These are phyloP conservation scores for Saccharomycopsis sp. DNA, from an alignment of 805 yeast genomes.

Conservation along the genomic window DNA sequence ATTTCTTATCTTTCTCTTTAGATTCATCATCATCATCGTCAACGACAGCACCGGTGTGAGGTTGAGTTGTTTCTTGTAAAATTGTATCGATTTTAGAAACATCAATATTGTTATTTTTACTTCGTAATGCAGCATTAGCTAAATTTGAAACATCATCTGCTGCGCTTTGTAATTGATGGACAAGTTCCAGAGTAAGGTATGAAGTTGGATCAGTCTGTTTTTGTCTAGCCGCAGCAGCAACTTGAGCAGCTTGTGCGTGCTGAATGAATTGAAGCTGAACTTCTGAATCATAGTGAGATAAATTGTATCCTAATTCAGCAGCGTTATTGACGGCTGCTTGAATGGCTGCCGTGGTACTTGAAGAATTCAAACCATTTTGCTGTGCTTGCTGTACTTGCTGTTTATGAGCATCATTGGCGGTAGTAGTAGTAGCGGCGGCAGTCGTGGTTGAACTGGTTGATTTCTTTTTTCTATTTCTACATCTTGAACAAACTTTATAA, in stretches of 20 bases:
- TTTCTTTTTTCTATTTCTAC: conserved; percentile 49
- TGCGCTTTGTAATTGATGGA: conserved; percentile 20
- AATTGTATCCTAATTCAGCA: background rate
- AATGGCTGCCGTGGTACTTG: conserved; percentile 1
- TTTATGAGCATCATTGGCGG: background rate
- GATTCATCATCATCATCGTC: background rate
- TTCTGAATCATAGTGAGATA: background rate
- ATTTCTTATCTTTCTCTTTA: conserved; percentile 1
- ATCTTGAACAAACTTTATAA: conserved; percentile 49
- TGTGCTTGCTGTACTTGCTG: background rate
- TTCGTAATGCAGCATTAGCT: conserved; percentile 16
- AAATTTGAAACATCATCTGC: conserved; percentile 6
- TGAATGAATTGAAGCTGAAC: conserved; percentile 7
- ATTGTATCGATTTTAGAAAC: conserved; percentile 2
- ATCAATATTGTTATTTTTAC: background rate
- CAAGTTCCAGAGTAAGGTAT: conserved; percentile 12
- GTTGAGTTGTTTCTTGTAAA: background rate
- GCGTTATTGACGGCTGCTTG: no score
- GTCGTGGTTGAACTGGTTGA: background rate
- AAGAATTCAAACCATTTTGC: background rate
- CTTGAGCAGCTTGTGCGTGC: conserved; percentile 20
- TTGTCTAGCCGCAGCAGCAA: conserved; percentile 16
- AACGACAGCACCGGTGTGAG: background rate
- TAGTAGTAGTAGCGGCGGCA: background rate
- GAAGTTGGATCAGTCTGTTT: conserved; percentile 12